phyloP scores from a whole-genome alignment of 129 eudicot species.

The Solidago caesia region DNA sequence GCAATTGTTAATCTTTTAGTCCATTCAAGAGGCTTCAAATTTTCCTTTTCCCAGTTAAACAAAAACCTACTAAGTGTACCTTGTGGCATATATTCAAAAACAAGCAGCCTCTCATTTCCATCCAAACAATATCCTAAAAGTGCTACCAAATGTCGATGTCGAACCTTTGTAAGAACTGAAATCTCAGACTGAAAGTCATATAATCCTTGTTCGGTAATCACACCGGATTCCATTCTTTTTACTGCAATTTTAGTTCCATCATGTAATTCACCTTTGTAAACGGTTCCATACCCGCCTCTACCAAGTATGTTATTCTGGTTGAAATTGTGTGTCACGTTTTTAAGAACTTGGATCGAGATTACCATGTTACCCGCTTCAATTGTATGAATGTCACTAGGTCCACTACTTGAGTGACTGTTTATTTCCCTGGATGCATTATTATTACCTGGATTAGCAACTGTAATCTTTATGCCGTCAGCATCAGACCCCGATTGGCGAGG shows the following conservation, averaged over 20 bases:
- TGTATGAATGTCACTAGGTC: slow-evolving; percentile 49
- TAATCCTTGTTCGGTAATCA: slow-evolving; percentile 61
- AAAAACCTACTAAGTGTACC: slow-evolving; percentile 89
- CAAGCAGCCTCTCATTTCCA: slow-evolving; percentile 76
- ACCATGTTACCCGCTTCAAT: slow-evolving; percentile 68
- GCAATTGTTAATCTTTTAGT: slow-evolving; percentile 36
- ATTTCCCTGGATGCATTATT: slow-evolving; percentile 45
- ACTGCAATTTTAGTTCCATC: slow-evolving; percentile 95
- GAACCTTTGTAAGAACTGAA: slow-evolving; percentile 81
- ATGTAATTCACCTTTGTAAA: slow-evolving; percentile 89
- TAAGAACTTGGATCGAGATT: slow-evolving; percentile 79
- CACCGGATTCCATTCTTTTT: slow-evolving; percentile 88
- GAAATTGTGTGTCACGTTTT: slow-evolving; percentile 75
- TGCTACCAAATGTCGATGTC: slow-evolving; percentile 87
- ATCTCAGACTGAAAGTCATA: slow-evolving; percentile 82
- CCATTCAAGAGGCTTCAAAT: slow-evolving; percentile 38
- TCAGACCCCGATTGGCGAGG: slow-evolving; percentile 65
- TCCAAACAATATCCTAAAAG: slow-evolving; percentile 77
- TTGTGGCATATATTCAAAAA: slow-evolving; percentile 90
- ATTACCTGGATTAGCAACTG: slow-evolving; percentile 46
- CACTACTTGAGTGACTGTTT: slow-evolving; percentile 46
- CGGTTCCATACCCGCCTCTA: slow-evolving; percentile 94
- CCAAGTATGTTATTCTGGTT: slow-evolving; percentile 81
- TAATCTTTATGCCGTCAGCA: slow-evolving; percentile 55
- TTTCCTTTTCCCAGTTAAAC: slow-evolving; percentile 55